Evolutionary conservation across 2,329 filamentous ascomycete genomes (phyloP).

Genomic region (Colletotrichum somersetense): DNA sequence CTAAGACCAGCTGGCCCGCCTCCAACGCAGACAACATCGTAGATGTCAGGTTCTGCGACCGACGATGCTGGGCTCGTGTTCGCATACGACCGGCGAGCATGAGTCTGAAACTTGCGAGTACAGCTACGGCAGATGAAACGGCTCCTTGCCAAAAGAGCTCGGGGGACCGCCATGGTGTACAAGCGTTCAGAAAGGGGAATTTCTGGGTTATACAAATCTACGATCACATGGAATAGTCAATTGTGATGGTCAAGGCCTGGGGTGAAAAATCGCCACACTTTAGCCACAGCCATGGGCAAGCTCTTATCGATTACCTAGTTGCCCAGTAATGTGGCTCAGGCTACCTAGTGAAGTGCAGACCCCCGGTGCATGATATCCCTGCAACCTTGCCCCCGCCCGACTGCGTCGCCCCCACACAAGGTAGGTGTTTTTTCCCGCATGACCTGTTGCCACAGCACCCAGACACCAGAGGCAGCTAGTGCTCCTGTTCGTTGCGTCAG

Average conservation of each 20-base stretch:
- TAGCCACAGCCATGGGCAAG: conserved; percentile 15
- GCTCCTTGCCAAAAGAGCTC: conserved; percentile 45
- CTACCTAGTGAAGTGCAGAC: too few species aligned
- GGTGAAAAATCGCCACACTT: conserved; percentile 26
- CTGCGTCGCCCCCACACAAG: conserved; percentile 32
- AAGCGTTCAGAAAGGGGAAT: not conserved
- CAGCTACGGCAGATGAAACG: conserved; percentile 63
- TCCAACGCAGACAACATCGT: conserved; percentile 93
- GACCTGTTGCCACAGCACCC: conserved; percentile 52
- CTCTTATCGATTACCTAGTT: not conserved
- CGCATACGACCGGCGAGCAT: conserved; percentile 46
- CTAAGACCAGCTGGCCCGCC: conserved; percentile 92
- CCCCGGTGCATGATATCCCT: conserved; percentile 16
- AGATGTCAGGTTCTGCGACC: conserved; percentile 71
- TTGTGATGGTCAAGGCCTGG: too few species aligned
- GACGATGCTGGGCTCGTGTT: conserved; percentile 33
- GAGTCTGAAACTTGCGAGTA: conserved; percentile 53
- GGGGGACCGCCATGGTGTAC: conserved; percentile 33
- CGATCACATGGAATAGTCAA: conserved; percentile 28
- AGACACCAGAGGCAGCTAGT: conserved; percentile 45
- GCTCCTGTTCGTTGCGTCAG: conserved; percentile 51
- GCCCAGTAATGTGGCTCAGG: conserved; percentile 11
- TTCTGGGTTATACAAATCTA: conserved; percentile 1
- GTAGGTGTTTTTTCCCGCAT: conserved; percentile 37
- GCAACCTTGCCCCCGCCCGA: conserved; percentile 12